Evolutionary conservation across 345 rosid species (phyloP), one percentile per base, ranked within the genome.

Genomic region (Ailanthus altissimus): DNA sequence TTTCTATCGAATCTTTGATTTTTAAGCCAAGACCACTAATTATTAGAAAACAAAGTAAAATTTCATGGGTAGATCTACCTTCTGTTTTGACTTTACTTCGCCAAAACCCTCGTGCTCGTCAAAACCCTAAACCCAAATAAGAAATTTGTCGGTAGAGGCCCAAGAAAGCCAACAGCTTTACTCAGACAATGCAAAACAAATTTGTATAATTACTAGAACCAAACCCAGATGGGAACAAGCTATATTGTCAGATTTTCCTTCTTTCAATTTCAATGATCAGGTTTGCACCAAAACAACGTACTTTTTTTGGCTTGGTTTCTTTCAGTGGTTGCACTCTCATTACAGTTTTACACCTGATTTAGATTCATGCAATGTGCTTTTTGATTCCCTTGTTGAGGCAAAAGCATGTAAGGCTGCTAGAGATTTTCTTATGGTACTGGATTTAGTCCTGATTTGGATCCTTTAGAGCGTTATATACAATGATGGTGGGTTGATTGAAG

Each of bases 331-430:
- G 76, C 79, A 77, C 26, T 85, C 84, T 0, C 73, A 73, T 28
- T 78, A 73, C 12, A 72, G 71, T 58, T 82, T 81, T 74, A 67
- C 60, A 14, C 88, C 89, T 67, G 92, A 88, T 50, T 77, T 59
- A 58, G 82, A 54, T 0, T 89, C 92, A 7, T 85, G 89, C 25
- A 83, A 74, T 49, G 61, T 83, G 69, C 86, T 93, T 64, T 90
- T 93, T 73, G 84, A 84, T 78, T 82, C 86, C 0, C 91, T 91
- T 67, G 82, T 93, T 80, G 92, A 86, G 81, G 86, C 89, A 40
- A 88, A 85, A 78, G 88, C 90, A 6, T 80, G 67, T 1, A 79
- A 62, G 77, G 89, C 81, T 47, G 90, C 94, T 21, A 85, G 75
- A 73, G 49, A 36, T 56, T 85, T 91, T 70, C 86, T 89, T 6